phyloP scores from a whole-genome alignment of 768 basidiomycete genomes.

The Boletus huronensis region DNA sequence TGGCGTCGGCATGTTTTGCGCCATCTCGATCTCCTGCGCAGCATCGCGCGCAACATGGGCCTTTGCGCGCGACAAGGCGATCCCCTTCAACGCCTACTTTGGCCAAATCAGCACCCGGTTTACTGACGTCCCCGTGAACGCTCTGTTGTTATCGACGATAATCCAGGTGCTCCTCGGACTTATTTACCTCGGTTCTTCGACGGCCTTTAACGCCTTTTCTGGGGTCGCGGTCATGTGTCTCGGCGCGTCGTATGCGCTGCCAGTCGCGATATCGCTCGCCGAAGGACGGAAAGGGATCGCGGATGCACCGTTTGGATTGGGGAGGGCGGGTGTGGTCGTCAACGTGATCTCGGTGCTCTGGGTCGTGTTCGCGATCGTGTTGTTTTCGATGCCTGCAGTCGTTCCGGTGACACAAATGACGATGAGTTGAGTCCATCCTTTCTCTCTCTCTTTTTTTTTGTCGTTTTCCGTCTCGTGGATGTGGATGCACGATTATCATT shows the following conservation, averaged over 20 bases:
- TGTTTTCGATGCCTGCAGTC: slow-evolving; percentile 67
- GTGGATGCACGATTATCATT: too few species aligned
- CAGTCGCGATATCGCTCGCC: slow-evolving; percentile 50
- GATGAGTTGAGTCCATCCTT: slow-evolving; percentile 38
- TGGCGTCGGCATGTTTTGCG: slow-evolving; percentile 55
- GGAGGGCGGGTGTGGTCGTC: slow-evolving; percentile 40
- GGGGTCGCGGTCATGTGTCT: slow-evolving; percentile 66
- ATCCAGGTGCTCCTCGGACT: slow-evolving; percentile 60
- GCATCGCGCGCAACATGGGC: slow-evolving; percentile 71
- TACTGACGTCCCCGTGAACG: slow-evolving; percentile 54
- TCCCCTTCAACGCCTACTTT: slow-evolving; percentile 52
- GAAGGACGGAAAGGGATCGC: slow-evolving; percentile 42
- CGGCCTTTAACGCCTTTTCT: slow-evolving; percentile 66
- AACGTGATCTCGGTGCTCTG: slow-evolving; percentile 57
- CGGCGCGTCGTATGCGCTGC: slow-evolving; percentile 61
- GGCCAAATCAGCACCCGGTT: slow-evolving; percentile 39
- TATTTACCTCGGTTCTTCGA: slow-evolving; percentile 57
- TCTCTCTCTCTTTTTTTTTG: neutral
- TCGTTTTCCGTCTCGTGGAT: too few species aligned
- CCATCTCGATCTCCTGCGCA: slow-evolving; percentile 63
- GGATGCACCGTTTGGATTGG: slow-evolving; percentile 51
- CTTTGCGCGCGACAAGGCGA: slow-evolving; percentile 64
- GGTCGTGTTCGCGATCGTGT: slow-evolving; percentile 56
- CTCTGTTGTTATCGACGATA: slow-evolving; percentile 53
- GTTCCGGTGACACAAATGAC: slow-evolving; percentile 50